Percentiles rank a stretch among this genome's conserved stretches.
phyloP scores from a whole-genome alignment of 371 early-diverging fungal genomes.

The Lichtheimia corymbifera region DNA sequence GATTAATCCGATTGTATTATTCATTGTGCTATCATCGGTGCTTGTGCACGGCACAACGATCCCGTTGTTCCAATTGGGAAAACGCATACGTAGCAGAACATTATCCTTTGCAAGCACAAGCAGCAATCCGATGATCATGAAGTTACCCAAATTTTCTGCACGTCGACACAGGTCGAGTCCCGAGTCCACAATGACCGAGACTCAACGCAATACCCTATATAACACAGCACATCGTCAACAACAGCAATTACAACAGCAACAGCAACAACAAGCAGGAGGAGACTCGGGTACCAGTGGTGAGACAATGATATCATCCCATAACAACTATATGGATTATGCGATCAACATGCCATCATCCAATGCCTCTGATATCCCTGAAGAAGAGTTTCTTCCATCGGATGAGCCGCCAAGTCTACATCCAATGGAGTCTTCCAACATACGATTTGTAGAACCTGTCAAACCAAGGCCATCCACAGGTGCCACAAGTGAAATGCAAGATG shows the following conservation, averaged over 20 bases:
- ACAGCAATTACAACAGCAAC: neutral
- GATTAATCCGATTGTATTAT: conserved; percentile 68
- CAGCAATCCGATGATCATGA: conserved; percentile 27
- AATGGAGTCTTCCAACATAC: conserved; percentile 24
- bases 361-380: conserved; percentile 27
- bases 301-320: conserved; percentile 2
- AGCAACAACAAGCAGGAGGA: no score
- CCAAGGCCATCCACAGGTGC: conserved; percentile 2
- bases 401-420: neutral
- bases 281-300: conserved; percentile 2
- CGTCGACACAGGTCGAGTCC: conserved; percentile 17
- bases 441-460: conserved; percentile 44
- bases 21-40: conserved; percentile 78
- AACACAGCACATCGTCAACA: conserved; percentile 26
- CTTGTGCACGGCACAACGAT: conserved; percentile 86
- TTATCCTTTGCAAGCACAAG: conserved; percentile 37
- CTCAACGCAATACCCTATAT: conserved; percentile 34
- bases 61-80: conserved; percentile 67
- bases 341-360: conserved; percentile 8
- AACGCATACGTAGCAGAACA: conserved; percentile 40
- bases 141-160: conserved; percentile 21
- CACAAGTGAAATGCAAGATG: no score
- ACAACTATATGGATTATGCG: conserved; percentile 3
- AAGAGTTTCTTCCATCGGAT: conserved; percentile 28
- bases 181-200: conserved; percentile 22